Conservation (phyloP, 148 eudicot genomes). For the Amaranthus palmeri region DNA sequence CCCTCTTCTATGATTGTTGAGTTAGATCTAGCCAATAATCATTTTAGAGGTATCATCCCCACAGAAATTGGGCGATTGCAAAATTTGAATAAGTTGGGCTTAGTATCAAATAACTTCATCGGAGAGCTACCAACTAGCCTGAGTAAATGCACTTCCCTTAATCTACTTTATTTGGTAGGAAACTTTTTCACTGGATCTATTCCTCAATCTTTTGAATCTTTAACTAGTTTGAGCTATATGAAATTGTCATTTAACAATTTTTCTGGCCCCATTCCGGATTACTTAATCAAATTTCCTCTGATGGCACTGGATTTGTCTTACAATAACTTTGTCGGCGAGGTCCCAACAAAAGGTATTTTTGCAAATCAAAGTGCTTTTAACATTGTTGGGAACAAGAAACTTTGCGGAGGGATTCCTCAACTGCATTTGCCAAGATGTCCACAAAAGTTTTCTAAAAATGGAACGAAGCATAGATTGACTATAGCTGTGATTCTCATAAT, state of each 20-base stretch:
- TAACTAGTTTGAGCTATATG: constrained; percentile 15
- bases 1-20: constrained; percentile 2
- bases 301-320: constrained; percentile 19
- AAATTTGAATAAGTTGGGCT: constrained; percentile 17
- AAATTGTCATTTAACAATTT: constrained; percentile 32
- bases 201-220: constrained; percentile 18
- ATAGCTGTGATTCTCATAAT: not conserved
- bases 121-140: constrained; percentile 30
- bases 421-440: constrained; percentile 26
- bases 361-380: constrained; percentile 24
- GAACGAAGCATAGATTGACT: not conserved
- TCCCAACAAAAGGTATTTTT: constrained; percentile 27
- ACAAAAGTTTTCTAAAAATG: not conserved
- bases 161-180: constrained; percentile 10
- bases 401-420: constrained; percentile 31
- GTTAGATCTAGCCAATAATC: constrained; percentile 14
- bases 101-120: constrained; percentile 20
- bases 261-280: constrained; percentile 26
- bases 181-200: constrained; percentile 26
- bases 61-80: constrained; percentile 12
- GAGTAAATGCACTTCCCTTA: constrained; percentile 22
- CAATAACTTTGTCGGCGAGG: constrained; percentile 31
- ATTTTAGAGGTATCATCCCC: constrained; percentile 29
- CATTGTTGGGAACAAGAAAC: constrained; percentile 24
- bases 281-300: constrained; percentile 3